Base-by-base conservation (phyloP, 495 filamentous ascomycete genomes). In the Hyaloscypha finlandica region DNA sequence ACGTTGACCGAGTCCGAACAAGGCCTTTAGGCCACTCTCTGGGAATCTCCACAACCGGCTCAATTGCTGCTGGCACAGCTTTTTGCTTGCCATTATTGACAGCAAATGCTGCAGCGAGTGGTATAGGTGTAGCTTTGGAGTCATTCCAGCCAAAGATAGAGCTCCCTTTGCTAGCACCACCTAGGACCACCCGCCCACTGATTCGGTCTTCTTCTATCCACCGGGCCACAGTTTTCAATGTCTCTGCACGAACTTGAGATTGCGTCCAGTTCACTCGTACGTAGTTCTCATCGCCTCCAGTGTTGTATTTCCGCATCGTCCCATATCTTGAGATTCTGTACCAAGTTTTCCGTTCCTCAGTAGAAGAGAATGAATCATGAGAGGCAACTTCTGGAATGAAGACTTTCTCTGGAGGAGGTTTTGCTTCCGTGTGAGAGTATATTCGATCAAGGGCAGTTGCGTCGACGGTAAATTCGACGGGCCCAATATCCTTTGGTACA, bases 201-300 rank as follows among this genome's bases (percentile, higher is more conserved):
- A 84, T 80, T 8, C 81, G 83, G 67, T 86, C 86, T 70, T 88
- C 83, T 59, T 83, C 81, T 77, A 86, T 85, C 86, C 86, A 89
- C 30, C 82, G 78, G 29, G 79, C 77, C 32, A 88, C 84, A 32
- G 84, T 84, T 68, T 84, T 83, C 66, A 83, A 77, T 8, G 82
- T 82, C 20, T 85, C 82, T 16, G 73, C 72, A 45, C 82, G 83
- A 14, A 86, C 71, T 22, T 79, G 76, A 2, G 85, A 87, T 8
- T 81, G 76, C 25, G 73, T 65, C 86, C 86, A 89, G 19, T 76
- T 76, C 19, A 87, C 79, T 4, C 81, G 78, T 48, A 83, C 75
- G 69, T 88, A 89, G 61, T 83, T 83, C 14, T 85, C 84, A 42
- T 86, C 84, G 58, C 85, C 83, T 19, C 80, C 85, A 8, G 71